Evolutionary conservation across 257 asterid species (phyloP), one percentile per base, ranked within the genome.

Genomic region (Lithospermum erythrorhizon): DNA sequence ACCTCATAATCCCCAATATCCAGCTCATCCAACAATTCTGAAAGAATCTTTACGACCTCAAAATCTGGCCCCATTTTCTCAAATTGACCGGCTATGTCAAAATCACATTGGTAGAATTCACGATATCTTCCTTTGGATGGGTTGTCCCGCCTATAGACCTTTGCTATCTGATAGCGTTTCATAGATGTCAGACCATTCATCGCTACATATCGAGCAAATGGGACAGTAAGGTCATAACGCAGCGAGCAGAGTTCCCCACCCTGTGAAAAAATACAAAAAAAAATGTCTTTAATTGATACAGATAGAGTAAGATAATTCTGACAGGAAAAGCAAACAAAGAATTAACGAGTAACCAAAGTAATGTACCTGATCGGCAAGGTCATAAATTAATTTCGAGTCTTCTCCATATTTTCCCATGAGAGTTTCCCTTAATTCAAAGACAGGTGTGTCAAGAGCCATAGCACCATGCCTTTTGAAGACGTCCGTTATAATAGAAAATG

Each of bases 161-260:
- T 93, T 58, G 97, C 95, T 67, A 89, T 93, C 77, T 93, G 98
- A 71, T 82, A 93, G 73, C 99, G 78, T 77, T 93, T 93, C 78
- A 93, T 84, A 56, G 97, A 89, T 23, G 89, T 74, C 66, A 86
- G 77, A 62, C 95, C 87, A 77, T 89, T 86, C 95, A 86, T 84
- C 63, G 96, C 97, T 65, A 89, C 96, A 65, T 61, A 81, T 69
- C 98, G 81, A 63, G 97, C 96, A 54, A 93, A 83, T 32, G 99
- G 99, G 53, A 93, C 99, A 0, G 96, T 93, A 71, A 93, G 75
- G 71, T 93, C 99, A 83, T 93, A 93, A 55, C 99, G 95, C 54
- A 93, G 95, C 19, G 97, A 93, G 66, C 89, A 86, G 32, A 93
- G 96, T 72, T 93, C 99, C 59, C 99, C 99, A 73, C 99, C 99